Base-by-base conservation (phyloP, 1,284 basidiomycete species). In the Wallemia mellicola region DNA sequence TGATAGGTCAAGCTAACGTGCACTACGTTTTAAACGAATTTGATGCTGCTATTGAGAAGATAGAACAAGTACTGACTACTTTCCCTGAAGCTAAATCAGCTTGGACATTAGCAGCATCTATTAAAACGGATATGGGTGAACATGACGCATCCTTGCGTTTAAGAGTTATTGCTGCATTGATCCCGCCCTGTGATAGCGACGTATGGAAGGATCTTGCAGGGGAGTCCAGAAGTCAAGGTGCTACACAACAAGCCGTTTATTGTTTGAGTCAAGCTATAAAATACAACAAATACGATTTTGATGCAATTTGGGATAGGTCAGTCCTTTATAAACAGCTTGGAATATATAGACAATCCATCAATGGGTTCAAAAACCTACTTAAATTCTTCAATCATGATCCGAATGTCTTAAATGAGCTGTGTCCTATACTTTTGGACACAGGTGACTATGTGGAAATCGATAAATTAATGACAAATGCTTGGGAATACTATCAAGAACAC, bases 61-160 rank as follows among this genome's bases (percentile, higher is more conserved):
- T 91, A 76, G 80, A 84, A 67, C 86, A 96, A 67, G 85, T 95
- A 63, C 88, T 96, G 61, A 79, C 86, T 9, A 87, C 91, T 60
- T 91, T 96, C 68, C 87, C 89, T 1, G 79, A 83, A 28, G 83
- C 87, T 9, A 75, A 77, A 2, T 71, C 79, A 2, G 86, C 89
- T 0, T 95, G 91, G 89, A 77, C 79, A 9, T 85, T 88, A 0
- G 76, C 94, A 2, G 85, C 65, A 1, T 63, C 66, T 2, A 68
- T 68, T 57, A 65, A 66, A 32, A 63, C 65, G 55, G 67, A 68
- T 64, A 71, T 79, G 64, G 74, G 75, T 1, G 78, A 91, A 61
- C 67, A 71, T 1, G 76, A 81, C 59, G 83, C 81, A 63, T 82
- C 81, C 0, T 73, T 94, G 15, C 86, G 89, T 67, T 75, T 89